phyloP scores from a whole-genome alignment of 1,139 yeast genomes.

The Nakaseomyces sp. region DNA sequence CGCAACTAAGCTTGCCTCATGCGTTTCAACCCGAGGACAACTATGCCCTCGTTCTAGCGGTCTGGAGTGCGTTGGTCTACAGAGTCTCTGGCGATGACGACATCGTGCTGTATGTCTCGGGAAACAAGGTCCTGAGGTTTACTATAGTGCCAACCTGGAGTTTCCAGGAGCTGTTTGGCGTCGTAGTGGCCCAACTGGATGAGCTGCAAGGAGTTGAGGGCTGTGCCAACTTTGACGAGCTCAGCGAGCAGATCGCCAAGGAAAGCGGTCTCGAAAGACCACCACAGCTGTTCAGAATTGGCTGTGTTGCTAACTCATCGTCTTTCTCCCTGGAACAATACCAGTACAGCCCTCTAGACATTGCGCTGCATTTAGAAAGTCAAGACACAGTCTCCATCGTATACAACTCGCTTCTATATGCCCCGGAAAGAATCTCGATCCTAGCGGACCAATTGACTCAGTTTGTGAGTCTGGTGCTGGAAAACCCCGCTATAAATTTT shows the following conservation, averaged over 20 bases:
- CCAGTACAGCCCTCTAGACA: slow-evolving; percentile 25
- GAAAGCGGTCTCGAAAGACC: slow-evolving; percentile 44
- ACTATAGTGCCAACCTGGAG: slow-evolving; percentile 44
- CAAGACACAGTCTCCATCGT: slow-evolving; percentile 16
- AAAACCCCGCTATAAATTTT: slow-evolving; percentile 37
- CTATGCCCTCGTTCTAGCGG: slow-evolving; percentile 55
- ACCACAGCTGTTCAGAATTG: slow-evolving; percentile 50
- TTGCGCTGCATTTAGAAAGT: slow-evolving; percentile 18
- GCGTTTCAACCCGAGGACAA: slow-evolving; percentile 17
- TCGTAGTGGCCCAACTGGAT: slow-evolving; percentile 24
- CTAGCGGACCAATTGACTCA: slow-evolving; percentile 66
- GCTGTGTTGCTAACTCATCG: slow-evolving; percentile 13
- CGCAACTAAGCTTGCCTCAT: slow-evolving; percentile 23
- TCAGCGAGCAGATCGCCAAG: slow-evolving; percentile 45
- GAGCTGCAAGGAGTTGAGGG: slow-evolving; percentile 36
- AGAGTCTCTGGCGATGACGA: slow-evolving; percentile 93
- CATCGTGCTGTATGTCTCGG: slow-evolving; percentile 68
- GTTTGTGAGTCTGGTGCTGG: slow-evolving; percentile 37
- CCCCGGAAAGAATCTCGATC: slow-evolving; percentile 56
- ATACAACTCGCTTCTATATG: slow-evolving; percentile 73
- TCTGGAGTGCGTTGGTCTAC: slow-evolving; percentile 61
- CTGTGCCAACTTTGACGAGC: slow-evolving; percentile 45
- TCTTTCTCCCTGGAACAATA: slow-evolving; percentile 18
- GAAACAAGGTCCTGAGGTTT: slow-evolving; percentile 48
- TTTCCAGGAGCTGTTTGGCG: slow-evolving; percentile 41